Evolutionary conservation across 2,329 filamentous ascomycete genomes (phyloP).

Genomic region (Byssoonygena ceratinophila): DNA sequence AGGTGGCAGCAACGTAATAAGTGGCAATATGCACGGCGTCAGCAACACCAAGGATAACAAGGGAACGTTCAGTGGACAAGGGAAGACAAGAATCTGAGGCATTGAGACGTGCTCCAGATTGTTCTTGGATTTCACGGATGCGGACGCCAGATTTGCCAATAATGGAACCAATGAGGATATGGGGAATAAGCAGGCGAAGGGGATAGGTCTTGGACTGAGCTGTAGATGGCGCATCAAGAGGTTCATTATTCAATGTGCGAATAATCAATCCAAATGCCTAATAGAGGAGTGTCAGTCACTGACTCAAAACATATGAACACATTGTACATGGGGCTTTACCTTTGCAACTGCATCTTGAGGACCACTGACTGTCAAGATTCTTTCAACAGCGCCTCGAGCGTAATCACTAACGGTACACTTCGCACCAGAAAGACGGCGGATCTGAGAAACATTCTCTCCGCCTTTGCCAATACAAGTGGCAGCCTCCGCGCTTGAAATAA

Average conservation of each 20-base stretch:
- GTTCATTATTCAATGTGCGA: constrained; percentile 94
- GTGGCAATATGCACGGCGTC: constrained; percentile 98
- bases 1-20: constrained; percentile 96
- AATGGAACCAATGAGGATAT: constrained; percentile 95
- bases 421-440: constrained; percentile 84
- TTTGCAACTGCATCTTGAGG: constrained; percentile 94
- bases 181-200: constrained; percentile 84
- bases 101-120: constrained; percentile 89
- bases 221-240: constrained; percentile 74
- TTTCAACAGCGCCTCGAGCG: constrained; percentile 89
- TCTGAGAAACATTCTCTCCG: constrained; percentile 96
- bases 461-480: constrained; percentile 98
- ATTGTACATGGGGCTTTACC: constrained; percentile 43
- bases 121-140: constrained; percentile 97
- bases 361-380: constrained; percentile 93
- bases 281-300: constrained; percentile 6
- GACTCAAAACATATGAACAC: constrained; percentile 18
- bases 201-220: constrained; percentile 96
- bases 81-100: constrained; percentile 91
- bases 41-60: constrained; percentile 93
- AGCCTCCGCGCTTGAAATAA: constrained; percentile 94
- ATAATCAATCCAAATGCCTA: constrained; percentile 97
- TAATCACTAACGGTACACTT: constrained; percentile 99
- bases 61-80: constrained; percentile 89
- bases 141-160: constrained; percentile 94